These are phyloP conservation scores for Pyrenophora graminea DNA, from an alignment of 2,329 filamentous ascomycete genomes.

Conservation along the genomic window DNA sequence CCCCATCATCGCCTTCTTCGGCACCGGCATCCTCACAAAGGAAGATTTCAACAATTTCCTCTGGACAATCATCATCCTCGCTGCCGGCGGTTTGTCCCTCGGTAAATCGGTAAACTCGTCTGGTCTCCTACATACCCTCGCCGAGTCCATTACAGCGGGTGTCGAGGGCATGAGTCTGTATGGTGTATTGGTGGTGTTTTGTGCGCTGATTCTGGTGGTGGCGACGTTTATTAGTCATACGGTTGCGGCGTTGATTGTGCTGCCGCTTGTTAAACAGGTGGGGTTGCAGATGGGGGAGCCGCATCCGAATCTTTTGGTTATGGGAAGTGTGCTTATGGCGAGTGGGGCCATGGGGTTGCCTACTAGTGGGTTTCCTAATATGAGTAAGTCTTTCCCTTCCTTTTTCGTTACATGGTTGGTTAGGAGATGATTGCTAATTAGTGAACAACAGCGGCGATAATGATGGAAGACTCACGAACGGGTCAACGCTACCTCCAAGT, in stretches of 20 bases:
- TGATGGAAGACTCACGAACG: constrained; percentile 94
- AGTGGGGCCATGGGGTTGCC: constrained; percentile 96
- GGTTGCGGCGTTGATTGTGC: constrained; percentile 90
- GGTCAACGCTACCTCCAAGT: constrained; percentile 91
- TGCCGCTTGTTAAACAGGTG: constrained; percentile 87
- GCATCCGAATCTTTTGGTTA: constrained; percentile 91
- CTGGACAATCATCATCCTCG: constrained; percentile 99
- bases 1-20: constrained; percentile 93
- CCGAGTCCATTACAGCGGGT: constrained; percentile 70
- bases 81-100: constrained; percentile 87
- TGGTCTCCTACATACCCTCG: constrained; percentile 87
- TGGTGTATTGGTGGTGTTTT: constrained; percentile 83
- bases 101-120: constrained; percentile 95
- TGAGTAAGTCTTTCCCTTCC: constrained; percentile 73
- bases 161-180: constrained; percentile 85
- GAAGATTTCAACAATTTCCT: constrained; percentile 99
- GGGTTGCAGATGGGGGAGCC: constrained; percentile 83
- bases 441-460: constrained; percentile 75
- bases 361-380: constrained; percentile 96
- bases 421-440: background rate
- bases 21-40: constrained; percentile 92
- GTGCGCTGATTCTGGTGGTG: constrained; percentile 81
- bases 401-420: background rate
- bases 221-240: constrained; percentile 98
- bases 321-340: constrained; percentile 95